Conservation (phyloP, 306 rosid species). For the Ochetophila trinervis region DNA sequence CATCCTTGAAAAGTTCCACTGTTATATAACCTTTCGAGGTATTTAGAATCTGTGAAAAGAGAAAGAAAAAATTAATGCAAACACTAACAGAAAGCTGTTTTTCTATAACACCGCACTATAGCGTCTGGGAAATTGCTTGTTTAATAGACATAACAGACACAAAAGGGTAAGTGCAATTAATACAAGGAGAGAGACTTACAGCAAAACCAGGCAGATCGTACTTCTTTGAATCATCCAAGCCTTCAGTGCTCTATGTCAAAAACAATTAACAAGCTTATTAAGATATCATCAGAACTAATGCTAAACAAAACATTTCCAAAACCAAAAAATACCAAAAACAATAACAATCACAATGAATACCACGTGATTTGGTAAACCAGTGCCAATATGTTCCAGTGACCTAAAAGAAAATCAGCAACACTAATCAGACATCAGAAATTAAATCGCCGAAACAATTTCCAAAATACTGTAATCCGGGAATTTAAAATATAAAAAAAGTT, state of each 20-base stretch:
- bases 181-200: constrained; percentile 23
- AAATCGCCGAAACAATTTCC: background rate
- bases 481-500: background rate
- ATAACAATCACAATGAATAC: constrained; percentile 12
- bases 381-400: constrained; percentile 20
- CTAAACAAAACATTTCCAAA: background rate
- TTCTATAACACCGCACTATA: background rate
- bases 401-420: constrained; percentile 11
- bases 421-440: background rate
- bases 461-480: background rate
- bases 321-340: background rate
- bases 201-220: constrained; percentile 40
- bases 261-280: background rate
- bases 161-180: background rate
- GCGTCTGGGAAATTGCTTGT: background rate
- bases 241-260: constrained; percentile 21
- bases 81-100: background rate
- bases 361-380: constrained; percentile 17
- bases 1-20: constrained; percentile 75
- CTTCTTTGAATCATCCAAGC: constrained; percentile 24
- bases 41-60: constrained; percentile 53
- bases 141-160: background rate
- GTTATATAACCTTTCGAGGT: constrained; percentile 80
- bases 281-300: background rate
- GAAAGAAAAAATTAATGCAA: background rate